These are phyloP conservation scores for Aspergillus ostianus DNA, from an alignment of 495 filamentous ascomycete species.

Conservation along the genomic window DNA sequence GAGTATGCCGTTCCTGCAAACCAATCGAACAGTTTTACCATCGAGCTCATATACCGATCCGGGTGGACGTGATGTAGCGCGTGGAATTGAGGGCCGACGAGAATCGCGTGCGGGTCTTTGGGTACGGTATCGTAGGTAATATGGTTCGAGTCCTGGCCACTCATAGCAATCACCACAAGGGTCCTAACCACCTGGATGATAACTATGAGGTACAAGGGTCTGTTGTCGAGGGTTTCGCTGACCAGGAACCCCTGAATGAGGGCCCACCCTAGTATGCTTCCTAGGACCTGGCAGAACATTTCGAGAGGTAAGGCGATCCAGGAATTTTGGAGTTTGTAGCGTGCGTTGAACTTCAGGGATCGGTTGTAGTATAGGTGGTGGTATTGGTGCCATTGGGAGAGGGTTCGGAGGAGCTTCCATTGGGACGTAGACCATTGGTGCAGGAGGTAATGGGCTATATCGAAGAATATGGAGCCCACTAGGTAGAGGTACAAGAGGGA, in stretches of 20 bases:
- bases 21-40: slow-evolving; percentile 25
- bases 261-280: slow-evolving; percentile 12
- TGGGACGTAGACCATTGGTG: slow-evolving; percentile 19
- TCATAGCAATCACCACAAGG: slow-evolving; percentile 11
- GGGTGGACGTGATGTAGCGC: slow-evolving; percentile 23
- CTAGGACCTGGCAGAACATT: slow-evolving; percentile 11
- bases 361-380: slow-evolving; percentile 26
- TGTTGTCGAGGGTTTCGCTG: background rate
- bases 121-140: slow-evolving; percentile 15
- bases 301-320: slow-evolving; percentile 21
- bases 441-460: slow-evolving; percentile 17
- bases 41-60: slow-evolving; percentile 23
- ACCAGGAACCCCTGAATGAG: background rate
- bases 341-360: slow-evolving; percentile 17
- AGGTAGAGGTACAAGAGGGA: slow-evolving; percentile 12
- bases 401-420: slow-evolving; percentile 15
- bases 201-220: background rate
- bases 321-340: slow-evolving; percentile 16
- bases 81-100: slow-evolving; percentile 25
- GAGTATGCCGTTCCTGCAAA: slow-evolving; percentile 21
- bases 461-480: slow-evolving; percentile 21
- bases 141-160: slow-evolving; percentile 21
- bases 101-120: slow-evolving; percentile 16
- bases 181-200: slow-evolving; percentile 6
- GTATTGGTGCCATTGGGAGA: slow-evolving; percentile 19